Evolutionary conservation across 441 rosid genomes (phyloP), one percentile per base, ranked within the genome.

Genomic region (Adansonia grandidieri): DNA sequence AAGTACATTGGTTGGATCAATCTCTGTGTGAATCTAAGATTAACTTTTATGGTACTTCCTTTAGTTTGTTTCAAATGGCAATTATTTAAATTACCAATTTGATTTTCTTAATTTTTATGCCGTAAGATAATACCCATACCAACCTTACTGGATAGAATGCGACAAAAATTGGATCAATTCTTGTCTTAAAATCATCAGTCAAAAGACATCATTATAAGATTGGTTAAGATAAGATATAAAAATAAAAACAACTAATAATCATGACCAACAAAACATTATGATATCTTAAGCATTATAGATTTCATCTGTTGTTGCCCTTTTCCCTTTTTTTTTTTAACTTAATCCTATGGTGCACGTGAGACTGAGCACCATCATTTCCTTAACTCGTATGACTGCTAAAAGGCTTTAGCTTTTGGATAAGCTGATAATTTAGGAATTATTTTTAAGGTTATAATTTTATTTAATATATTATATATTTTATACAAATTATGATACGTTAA

Each of bases 341-440:
- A 0, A 68, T 61, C 63, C 54, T 7, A 62, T 40, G 74, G 66
- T 80, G 86, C 88, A 87, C 87, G 88, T 84, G 88, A 77, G 86
- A 67, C 74, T 51, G 28, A 77, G 32, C 69, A 71, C 67, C 64
- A 82, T 24, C 28, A 24, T 83, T 81, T 69, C 78, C 54, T 60
- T 66, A 72, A 24, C 58, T 14, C 22, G 7, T 56, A 61, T 69
- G 84, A 32, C 76, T 57, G 64, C 72, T 32, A 45, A 56, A 79
- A 79, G 78, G 45, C 56, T 44, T 13, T 79, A 45, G 32, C 20
- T 32, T 40, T 24, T 24, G 28, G 28, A 24, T 24, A 9, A n/a
- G 42, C n/a, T 9, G 51, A 7, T 8, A 48, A 48, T 11, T 17
- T n/a, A 22, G 17, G 17, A 56, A 5, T 19, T 56, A 56, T n/a